Evolutionary conservation across 2,329 filamentous ascomycete genomes (phyloP).

Genomic region (Thelonectria discophora): DNA sequence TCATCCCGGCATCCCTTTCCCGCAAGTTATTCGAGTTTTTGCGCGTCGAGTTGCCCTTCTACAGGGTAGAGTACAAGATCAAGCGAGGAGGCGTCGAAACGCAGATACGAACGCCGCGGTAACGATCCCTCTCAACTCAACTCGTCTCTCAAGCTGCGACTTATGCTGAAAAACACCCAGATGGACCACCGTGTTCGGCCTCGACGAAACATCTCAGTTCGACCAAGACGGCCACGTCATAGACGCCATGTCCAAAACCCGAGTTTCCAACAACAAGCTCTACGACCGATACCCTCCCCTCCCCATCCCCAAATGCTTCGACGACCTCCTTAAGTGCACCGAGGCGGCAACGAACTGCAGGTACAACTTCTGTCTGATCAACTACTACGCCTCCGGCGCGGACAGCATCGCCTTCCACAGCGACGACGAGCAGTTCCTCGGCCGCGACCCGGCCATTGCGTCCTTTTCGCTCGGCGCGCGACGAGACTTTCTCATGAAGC

Average conservation of each 20-base stretch:
- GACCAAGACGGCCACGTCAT: conserved; percentile 52
- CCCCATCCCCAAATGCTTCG: conserved; percentile 75
- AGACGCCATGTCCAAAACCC: conserved; percentile 53
- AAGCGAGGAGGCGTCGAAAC: conserved; percentile 71
- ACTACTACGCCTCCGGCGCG: conserved; percentile 81
- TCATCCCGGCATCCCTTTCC: conserved; percentile 66
- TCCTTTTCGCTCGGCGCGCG: conserved; percentile 77
- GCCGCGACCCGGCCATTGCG: conserved; percentile 74
- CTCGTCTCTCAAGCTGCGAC: background rate
- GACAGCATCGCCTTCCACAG: conserved; percentile 84
- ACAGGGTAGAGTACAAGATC: conserved; percentile 78
- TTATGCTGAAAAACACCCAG: conserved; percentile 31
- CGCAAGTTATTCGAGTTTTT: conserved; percentile 75
- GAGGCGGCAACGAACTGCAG: conserved; percentile 71
- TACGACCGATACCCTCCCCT: conserved; percentile 67
- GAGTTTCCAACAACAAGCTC: conserved; percentile 61
- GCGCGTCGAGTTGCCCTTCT: conserved; percentile 76
- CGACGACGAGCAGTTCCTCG: conserved; percentile 82
- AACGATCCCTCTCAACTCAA: background rate
- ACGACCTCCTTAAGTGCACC: conserved; percentile 67
- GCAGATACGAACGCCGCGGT: conserved; percentile 65
- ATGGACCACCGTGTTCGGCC: conserved; percentile 65
- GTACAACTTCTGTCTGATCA: conserved; percentile 84
- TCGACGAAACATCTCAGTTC: conserved; percentile 72
- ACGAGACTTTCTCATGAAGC: conserved; percentile 82